These are phyloP conservation scores for Candida montana DNA, from an alignment of 805 yeast species.

Conservation along the genomic window DNA sequence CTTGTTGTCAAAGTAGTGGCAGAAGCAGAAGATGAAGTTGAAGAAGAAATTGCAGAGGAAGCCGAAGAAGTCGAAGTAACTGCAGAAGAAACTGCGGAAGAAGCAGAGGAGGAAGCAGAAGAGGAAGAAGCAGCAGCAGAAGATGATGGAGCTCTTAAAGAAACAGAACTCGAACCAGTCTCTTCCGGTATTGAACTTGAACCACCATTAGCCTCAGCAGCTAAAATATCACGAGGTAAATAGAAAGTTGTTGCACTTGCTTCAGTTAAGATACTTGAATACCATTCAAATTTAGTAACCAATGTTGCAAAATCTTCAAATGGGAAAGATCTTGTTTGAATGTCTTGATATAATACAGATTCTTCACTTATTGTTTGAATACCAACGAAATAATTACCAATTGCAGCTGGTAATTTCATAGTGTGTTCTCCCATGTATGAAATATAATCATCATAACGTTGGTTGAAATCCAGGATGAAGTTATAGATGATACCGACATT, in stretches of 20 bases:
- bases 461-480: constrained; percentile 19
- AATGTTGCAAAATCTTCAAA: constrained; percentile 32
- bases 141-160: background rate
- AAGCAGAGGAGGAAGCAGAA: background rate
- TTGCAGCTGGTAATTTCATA: constrained; percentile 29
- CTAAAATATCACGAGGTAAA: constrained; percentile 20
- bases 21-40: constrained; percentile 1
- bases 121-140: background rate
- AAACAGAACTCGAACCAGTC: background rate
- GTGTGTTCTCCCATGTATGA: constrained; percentile 20
- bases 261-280: constrained; percentile 10
- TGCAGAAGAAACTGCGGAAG: background rate
- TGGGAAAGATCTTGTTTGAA: constrained; percentile 28
- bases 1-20: constrained; percentile 1
- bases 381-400: constrained; percentile 30
- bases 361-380: constrained; percentile 24
- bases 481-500: constrained; percentile 19
- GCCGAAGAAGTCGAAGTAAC: background rate
- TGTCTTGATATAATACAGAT: constrained; percentile 22
- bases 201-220: constrained; percentile 3
- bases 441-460: constrained; percentile 13
- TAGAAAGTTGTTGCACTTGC: constrained; percentile 20
- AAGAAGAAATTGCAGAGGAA: background rate
- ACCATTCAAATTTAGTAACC: constrained; percentile 26
- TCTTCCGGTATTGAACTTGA: background rate